phyloP scores from a whole-genome alignment of 371 early-diverging fungal genomes.

The Syncephalastrum monosporum region DNA sequence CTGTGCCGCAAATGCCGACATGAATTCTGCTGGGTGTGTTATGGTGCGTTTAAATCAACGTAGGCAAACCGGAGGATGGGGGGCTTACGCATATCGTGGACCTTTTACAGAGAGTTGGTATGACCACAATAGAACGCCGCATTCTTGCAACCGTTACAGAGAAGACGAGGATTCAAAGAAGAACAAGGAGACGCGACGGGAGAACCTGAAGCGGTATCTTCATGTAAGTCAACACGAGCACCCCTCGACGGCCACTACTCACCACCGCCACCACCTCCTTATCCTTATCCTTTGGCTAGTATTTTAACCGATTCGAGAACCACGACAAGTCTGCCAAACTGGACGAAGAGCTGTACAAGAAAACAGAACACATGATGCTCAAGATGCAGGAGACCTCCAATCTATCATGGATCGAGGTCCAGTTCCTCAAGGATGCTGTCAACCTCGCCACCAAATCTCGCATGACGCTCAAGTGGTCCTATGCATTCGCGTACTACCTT shows the following conservation, averaged over 20 bases:
- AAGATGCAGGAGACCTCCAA: constrained; percentile 81
- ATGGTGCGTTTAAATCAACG: constrained; percentile 15
- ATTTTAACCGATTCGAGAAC: constrained; percentile 92
- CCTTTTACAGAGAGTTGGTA: neutral
- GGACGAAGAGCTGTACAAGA: constrained; percentile 74
- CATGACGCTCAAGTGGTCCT: constrained; percentile 90
- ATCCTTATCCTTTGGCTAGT: too few relatives aligned
- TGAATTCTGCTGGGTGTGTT: constrained; percentile 84
- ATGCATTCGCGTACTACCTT: constrained; percentile 91
- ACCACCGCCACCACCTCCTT: too few relatives aligned
- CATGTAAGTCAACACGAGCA: constrained; percentile 59
- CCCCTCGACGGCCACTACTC: neutral
- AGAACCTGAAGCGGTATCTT: constrained; percentile 83
- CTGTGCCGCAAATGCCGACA: constrained; percentile 78
- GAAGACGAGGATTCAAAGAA: constrained; percentile 73
- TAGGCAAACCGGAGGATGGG: neutral
- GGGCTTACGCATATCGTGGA: neutral
- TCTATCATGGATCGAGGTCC: constrained; percentile 95
- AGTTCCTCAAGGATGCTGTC: constrained; percentile 89
- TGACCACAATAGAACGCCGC: too few relatives aligned
- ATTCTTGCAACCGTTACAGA: constrained; percentile 82
- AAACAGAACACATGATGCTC: constrained; percentile 90
- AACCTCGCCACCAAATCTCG: constrained; percentile 80
- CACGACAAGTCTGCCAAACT: constrained; percentile 90
- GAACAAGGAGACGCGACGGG: constrained; percentile 73